phyloP scores from a whole-genome alignment of 331 rosid species.

The Prunus yedoensis region DNA sequence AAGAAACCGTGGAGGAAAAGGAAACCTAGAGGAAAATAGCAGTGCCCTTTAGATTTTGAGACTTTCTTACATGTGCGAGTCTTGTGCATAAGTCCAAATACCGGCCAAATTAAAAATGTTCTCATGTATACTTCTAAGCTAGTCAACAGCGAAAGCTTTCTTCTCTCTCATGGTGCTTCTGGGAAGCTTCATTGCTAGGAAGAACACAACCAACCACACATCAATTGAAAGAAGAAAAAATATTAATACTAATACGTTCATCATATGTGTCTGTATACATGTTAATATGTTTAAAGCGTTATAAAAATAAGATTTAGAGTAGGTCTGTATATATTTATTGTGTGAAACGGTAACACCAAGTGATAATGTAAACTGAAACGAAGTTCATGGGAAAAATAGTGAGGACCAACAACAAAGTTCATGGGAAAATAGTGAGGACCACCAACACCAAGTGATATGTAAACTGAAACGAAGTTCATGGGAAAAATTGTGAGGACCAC shows the following conservation, averaged over 20 bases:
- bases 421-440: neutral
- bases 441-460: neutral
- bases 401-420: neutral
- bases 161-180: neutral
- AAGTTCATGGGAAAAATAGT: too few species aligned
- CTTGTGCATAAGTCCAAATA: slow-evolving; percentile 15
- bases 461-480: neutral
- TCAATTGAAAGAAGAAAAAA: neutral
- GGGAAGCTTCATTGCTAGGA: neutral
- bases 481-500: neutral
- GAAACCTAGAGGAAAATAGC: neutral
- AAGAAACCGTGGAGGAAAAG: neutral
- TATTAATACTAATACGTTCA: neutral
- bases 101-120: slow-evolving; percentile 8
- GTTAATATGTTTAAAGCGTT: neutral
- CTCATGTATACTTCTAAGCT: neutral
- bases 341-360: neutral
- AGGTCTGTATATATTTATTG: neutral
- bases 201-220: neutral
- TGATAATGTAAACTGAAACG: neutral
- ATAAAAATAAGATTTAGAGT: neutral
- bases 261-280: neutral
- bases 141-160: neutral
- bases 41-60: neutral
- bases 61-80: neutral